A percentile compares a stretch with the other conserved stretches of the same genome.
phyloP scores from a whole-genome alignment of 306 rosid species.

The Begonia masoniana region DNA sequence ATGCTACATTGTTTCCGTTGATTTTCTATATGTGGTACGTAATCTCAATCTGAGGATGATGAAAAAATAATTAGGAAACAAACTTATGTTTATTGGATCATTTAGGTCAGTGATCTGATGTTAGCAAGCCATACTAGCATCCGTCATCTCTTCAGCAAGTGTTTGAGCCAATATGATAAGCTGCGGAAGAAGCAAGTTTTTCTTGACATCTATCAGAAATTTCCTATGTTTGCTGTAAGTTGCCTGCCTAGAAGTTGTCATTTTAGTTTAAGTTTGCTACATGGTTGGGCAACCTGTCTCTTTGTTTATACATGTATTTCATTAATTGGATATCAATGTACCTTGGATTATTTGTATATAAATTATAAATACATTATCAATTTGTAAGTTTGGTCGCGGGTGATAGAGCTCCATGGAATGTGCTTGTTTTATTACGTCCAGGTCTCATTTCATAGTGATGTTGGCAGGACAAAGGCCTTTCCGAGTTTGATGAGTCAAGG shows the following conservation, averaged over 20 bases:
- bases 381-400: background rate
- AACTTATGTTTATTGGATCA: too few species aligned
- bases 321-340: too few species aligned
- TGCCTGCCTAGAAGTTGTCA: background rate
- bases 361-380: background rate
- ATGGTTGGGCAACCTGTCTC: background rate
- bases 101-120: constrained; percentile 96
- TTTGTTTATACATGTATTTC: background rate
- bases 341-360: too few species aligned
- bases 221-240: constrained; percentile 99
- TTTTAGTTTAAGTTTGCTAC: background rate
- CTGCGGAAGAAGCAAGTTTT: constrained; percentile 97
- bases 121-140: constrained; percentile 96
- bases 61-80: too few species aligned
- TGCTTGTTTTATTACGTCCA: constrained; percentile 9
- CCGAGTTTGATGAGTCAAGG: constrained; percentile 96
- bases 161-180: constrained; percentile 90
- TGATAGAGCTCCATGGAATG: constrained; percentile 8
- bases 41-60: too few species aligned
- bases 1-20: too few species aligned
- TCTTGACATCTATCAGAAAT: constrained; percentile 90
- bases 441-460: constrained; percentile 13
- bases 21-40: too few species aligned
- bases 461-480: constrained; percentile 94
- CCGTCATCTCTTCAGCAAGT: constrained; percentile 93